Base-by-base conservation (phyloP, 768 basidiomycete species). In the Mycena latifolia region DNA sequence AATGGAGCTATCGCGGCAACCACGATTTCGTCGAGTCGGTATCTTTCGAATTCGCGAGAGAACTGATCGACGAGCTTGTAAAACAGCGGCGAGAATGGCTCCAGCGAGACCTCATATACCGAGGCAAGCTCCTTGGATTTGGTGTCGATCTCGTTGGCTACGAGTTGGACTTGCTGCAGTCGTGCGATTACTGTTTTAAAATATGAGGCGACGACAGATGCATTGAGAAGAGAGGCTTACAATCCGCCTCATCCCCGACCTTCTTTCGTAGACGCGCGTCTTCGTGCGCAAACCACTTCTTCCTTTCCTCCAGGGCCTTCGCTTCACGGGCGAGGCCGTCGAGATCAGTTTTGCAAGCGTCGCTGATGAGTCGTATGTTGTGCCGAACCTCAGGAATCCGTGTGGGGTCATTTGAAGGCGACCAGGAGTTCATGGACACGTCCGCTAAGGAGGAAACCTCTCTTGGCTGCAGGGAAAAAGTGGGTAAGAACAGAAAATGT, bases 331-430 rank as follows among this genome's bases (percentile, higher is more conserved):
- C 95, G 25, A 99, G 87, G 7, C 93, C 92, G 59, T 95, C 92
- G 15, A 99, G 85, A 65, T 97, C 93, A 20, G 84, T 88, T 71
- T 93, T 93, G 72, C 95, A 91, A 2, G 89, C 84, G 51, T 95
- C 93, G 2, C 88, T 85, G 35, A 99, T 94, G 46, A 98, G 86
- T 5, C 92, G 89, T 28, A 99, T 79, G 76, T 99, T 99, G 76
- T 99, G 96, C 27, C 97, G 88, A n/a, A 99, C 88, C 82, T 99
- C 98, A 0, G 98, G 98, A 67, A 99, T 90, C 59, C 94, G 91
- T 52, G 90, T 94, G 8, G 91, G 85, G 71, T 99, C 97, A 17
- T 89, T 88, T 0, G 95, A 89, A 0, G 95, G 94, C 12, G 92
- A 90, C 95, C 96, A 98, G 3, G 88, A 88, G 64, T 85, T 91